Evolutionary conservation across 768 basidiomycete genomes (phyloP).

Genomic region (Myochromella boudieri): DNA sequence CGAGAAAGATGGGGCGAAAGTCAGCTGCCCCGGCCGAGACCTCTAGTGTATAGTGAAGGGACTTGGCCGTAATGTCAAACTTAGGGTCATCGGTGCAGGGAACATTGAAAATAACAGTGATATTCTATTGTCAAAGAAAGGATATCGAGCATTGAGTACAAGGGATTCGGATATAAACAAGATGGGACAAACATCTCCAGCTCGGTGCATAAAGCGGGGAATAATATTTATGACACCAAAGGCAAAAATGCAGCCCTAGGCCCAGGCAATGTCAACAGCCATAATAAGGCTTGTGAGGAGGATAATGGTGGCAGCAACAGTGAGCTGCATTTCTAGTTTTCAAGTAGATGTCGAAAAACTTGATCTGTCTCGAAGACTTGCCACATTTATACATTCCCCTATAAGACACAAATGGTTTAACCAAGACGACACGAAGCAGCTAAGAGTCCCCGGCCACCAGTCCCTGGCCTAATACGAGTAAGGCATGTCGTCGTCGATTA

Average conservation of each 20-base stretch:
- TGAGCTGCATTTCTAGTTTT: slow-evolving; percentile 18
- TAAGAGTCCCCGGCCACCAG: too few relatives aligned
- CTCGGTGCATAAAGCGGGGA: slow-evolving; percentile 5
- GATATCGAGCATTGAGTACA: too few relatives aligned
- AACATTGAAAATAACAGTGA: slow-evolving; percentile 7
- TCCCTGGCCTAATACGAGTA: too few relatives aligned
- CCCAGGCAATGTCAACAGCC: slow-evolving; percentile 1
- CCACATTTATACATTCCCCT: too few relatives aligned
- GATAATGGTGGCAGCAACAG: slow-evolving; percentile 7
- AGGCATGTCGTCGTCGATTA: too few relatives aligned
- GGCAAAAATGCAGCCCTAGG: slow-evolving; percentile 8
- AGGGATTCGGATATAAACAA: neutral
- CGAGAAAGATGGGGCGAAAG: slow-evolving; percentile 11
- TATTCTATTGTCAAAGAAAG: neutral
- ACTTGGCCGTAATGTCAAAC: slow-evolving; percentile 10
- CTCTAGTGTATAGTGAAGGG: slow-evolving; percentile 11
- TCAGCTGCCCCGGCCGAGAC: slow-evolving; percentile 7
- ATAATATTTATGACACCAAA: slow-evolving; percentile 9
- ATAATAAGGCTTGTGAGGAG: slow-evolving; percentile 10
- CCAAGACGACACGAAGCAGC: too few relatives aligned
- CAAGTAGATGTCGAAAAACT: too few relatives aligned
- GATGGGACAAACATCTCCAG: slow-evolving; percentile 13
- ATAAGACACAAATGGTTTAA: too few relatives aligned
- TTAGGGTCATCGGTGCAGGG: slow-evolving; percentile 3
- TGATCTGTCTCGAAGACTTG: too few relatives aligned